Evolutionary conservation across 331 rosid genomes (phyloP).

Genomic region (Phaseolus coccineus): DNA sequence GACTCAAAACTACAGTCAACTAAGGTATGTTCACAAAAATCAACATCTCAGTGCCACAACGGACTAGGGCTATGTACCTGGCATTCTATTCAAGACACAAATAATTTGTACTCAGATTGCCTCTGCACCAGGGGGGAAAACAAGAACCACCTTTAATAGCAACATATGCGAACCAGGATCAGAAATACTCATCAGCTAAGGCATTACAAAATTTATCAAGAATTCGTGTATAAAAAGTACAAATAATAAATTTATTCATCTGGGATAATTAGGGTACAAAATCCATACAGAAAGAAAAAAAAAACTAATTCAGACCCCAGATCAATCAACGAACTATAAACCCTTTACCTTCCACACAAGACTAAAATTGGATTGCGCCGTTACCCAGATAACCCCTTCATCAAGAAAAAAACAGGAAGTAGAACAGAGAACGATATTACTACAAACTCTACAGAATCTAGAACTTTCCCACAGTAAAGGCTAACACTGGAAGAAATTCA

Average conservation of each 20-base stretch:
- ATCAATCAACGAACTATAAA: slow-evolving; percentile 31
- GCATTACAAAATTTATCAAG: slow-evolving; percentile 24
- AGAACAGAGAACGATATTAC: background rate
- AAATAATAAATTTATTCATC: slow-evolving; percentile 33
- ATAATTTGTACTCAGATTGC: slow-evolving; percentile 43
- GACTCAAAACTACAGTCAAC: slow-evolving; percentile 6
- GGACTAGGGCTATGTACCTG: slow-evolving; percentile 58
- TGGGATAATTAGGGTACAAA: slow-evolving; percentile 9
- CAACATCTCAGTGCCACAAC: slow-evolving; percentile 29
- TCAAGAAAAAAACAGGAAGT: slow-evolving; percentile 24
- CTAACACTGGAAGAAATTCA: slow-evolving; percentile 33
- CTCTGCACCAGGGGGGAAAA: slow-evolving; percentile 58
- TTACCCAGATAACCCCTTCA: slow-evolving; percentile 1
- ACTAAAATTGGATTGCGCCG: slow-evolving; percentile 18
- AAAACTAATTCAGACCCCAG: background rate
- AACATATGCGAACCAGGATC: slow-evolving; percentile 32
- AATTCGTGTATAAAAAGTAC: slow-evolving; percentile 5
- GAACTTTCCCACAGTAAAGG: slow-evolving; percentile 25
- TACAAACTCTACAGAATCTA: slow-evolving; percentile 38
- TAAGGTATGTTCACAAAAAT: slow-evolving; percentile 16
- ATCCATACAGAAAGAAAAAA: background rate
- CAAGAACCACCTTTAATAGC: slow-evolving; percentile 26
- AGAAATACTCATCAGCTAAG: slow-evolving; percentile 31
- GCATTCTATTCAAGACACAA: slow-evolving; percentile 58
- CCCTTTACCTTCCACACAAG: slow-evolving; percentile 7